Evolutionary conservation across 306 rosid genomes (phyloP), one percentile per base, ranked within the genome.

Genomic region (Lupinus albus): DNA sequence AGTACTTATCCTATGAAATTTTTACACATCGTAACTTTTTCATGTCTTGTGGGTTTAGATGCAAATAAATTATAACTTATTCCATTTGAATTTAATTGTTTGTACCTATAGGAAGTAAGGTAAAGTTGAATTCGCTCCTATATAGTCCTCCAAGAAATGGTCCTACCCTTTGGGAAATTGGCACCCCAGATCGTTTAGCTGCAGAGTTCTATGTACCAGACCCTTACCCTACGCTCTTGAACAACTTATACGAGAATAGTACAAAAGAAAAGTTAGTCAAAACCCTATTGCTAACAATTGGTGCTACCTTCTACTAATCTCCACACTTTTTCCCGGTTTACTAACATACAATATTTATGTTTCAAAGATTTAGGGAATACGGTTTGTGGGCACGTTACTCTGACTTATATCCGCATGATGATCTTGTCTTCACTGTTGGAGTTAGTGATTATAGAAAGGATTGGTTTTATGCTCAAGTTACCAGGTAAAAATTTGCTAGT

Each of bases 141-240:
- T 89, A 76, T 53, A 67, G 25, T 20, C 89, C 93, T 65, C 95
- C 96, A 44, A 89, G 97, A 79, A 83, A 80, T 50, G 98, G 98
- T 5, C 83, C 91, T 0, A 89, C 94, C 8, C 58, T 89, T 0
- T 93, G 96, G 98, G 97, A 89, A 68, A 93, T 93, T 7, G 97
- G 98, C 45, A n/a, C 84, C 56, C 97, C 98, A 0, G 98, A 93
- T 65, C 91, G 96, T 6, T 46, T 83, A 8, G n/a, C 98, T 0
- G 78, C 70, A 0, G 97, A 93, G 72, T 89, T 84, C 42, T 73
- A n/a, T 25, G 33, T 93, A 30, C 97, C 97, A 12, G 81, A 81
- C 12, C 83, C 96, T 1, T 4, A 75, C 12, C 85, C 96, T 1
- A 67, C 42, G 1, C 82, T 82, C 38, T 8, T 36, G 44, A 92